Evolutionary conservation across 495 filamentous ascomycete species (phyloP).

Genomic region (Daldinia loculata): DNA sequence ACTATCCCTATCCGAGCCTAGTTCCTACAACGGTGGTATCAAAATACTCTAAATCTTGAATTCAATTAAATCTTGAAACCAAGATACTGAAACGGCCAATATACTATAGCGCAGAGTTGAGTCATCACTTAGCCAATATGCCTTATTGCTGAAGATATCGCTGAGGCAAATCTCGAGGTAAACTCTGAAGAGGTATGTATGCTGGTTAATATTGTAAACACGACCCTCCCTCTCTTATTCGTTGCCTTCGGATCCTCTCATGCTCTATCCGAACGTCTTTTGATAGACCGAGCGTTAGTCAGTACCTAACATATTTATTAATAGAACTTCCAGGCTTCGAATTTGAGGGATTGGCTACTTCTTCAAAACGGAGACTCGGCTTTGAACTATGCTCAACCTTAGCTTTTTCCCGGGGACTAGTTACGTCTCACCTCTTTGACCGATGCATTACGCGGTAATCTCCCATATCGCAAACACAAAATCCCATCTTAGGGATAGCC

Average conservation of each 20-base stretch:
- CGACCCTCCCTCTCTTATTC: not conserved
- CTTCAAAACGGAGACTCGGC: not conserved
- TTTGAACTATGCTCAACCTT: not conserved
- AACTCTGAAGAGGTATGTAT: not conserved
- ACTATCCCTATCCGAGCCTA: not conserved
- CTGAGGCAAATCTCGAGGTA: not conserved
- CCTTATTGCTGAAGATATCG: not conserved
- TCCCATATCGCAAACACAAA: not conserved
- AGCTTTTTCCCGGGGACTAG: not conserved
- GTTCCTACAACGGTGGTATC: not conserved
- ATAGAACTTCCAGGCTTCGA: not conserved
- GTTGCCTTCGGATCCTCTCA: not conserved
- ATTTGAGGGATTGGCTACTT: not conserved
- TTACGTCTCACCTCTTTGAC: not conserved
- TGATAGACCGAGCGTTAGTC: not conserved
- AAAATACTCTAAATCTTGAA: not conserved
- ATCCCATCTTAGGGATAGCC: not conserved
- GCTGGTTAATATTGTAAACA: not conserved
- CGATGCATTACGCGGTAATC: slow-evolving; percentile 1
- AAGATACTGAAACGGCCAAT: not conserved
- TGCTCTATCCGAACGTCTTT: not conserved
- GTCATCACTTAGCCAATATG: not conserved
- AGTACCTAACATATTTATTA: not conserved
- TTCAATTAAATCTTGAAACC: not conserved
- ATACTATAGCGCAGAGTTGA: not conserved